Percentiles rank a stretch among this genome's conserved stretches.
Evolutionary conservation across 139 green algal species (phyloP).

Genomic region (Yamagishiella unicocca): DNA sequence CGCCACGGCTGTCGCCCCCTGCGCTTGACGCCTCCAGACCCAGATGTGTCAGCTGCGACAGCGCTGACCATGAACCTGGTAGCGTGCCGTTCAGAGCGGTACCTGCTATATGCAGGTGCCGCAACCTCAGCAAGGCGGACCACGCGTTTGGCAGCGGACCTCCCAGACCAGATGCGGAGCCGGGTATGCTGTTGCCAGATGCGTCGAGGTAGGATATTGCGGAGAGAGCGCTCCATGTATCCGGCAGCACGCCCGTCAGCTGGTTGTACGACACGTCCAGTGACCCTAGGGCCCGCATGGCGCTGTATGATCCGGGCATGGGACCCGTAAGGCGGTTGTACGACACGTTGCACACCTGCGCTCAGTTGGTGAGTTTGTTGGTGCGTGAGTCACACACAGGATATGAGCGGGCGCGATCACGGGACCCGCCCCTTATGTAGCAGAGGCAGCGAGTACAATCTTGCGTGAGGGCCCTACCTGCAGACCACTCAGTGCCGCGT

Average conservation of each 20-base stretch:
- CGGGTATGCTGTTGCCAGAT: background rate
- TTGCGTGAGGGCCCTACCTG: too few relatives aligned
- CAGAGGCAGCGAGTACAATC: background rate
- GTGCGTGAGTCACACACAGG: too few relatives aligned
- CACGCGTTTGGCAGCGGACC: conserved; percentile 17
- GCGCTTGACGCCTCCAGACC: background rate
- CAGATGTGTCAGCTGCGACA: background rate
- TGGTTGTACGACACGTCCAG: conserved; percentile 25
- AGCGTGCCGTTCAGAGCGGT: conserved; percentile 32
- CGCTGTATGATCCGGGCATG: conserved; percentile 27
- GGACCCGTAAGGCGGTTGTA: conserved; percentile 28
- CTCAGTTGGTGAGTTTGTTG: too few relatives aligned
- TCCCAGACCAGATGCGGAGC: background rate
- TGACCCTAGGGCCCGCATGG: background rate
- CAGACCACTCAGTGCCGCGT: conserved; percentile 13
- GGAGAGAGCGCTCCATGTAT: background rate
- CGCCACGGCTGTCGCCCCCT: background rate
- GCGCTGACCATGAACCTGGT: background rate
- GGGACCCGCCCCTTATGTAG: background rate
- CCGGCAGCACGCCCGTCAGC: conserved; percentile 23
- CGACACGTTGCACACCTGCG: conserved; percentile 12
- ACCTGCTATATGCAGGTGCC: background rate
- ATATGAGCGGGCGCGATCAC: too few relatives aligned
- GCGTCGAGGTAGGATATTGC: background rate
- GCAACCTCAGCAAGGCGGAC: background rate